These are phyloP conservation scores for Musa beccarii DNA, from an alignment of 176 grass and related monocot species.

Conservation along the genomic window DNA sequence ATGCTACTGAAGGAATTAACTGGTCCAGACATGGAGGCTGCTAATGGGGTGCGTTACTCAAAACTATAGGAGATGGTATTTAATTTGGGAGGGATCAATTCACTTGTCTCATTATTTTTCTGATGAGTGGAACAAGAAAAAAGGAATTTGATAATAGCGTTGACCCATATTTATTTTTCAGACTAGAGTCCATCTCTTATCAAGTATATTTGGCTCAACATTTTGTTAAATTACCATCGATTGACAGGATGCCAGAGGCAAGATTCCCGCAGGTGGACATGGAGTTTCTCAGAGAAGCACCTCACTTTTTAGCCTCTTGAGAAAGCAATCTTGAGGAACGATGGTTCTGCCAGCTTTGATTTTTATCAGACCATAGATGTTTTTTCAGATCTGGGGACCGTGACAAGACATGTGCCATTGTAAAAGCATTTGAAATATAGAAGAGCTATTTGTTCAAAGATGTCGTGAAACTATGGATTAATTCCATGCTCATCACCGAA, in stretches of 20 bases:
- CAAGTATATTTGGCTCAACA: not conserved
- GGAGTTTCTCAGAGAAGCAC: not conserved
- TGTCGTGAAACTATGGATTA: no score
- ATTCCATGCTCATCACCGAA: no score
- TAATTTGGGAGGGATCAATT: not conserved
- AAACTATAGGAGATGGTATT: not conserved
- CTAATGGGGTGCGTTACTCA: not conserved
- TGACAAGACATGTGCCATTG: no score
- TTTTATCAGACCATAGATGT: no score
- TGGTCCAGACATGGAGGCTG: conserved; percentile 19
- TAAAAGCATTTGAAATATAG: no score
- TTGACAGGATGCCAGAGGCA: not conserved
- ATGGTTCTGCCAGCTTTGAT: no score
- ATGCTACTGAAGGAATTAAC: conserved; percentile 55
- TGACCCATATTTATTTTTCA: not conserved
- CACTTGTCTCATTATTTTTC: not conserved
- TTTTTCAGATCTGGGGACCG: no score
- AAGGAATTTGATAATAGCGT: not conserved
- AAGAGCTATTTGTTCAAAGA: no score
- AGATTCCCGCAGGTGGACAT: not conserved
- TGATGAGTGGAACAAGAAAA: not conserved
- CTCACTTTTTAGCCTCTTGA: not conserved
- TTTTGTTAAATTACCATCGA: not conserved
- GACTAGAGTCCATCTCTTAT: not conserved
- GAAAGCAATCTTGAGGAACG: not conserved